Percentiles rank a stretch among this genome's conserved stretches.
Conservation (phyloP, 257 asterid species). For the Mentha longifolia region DNA sequence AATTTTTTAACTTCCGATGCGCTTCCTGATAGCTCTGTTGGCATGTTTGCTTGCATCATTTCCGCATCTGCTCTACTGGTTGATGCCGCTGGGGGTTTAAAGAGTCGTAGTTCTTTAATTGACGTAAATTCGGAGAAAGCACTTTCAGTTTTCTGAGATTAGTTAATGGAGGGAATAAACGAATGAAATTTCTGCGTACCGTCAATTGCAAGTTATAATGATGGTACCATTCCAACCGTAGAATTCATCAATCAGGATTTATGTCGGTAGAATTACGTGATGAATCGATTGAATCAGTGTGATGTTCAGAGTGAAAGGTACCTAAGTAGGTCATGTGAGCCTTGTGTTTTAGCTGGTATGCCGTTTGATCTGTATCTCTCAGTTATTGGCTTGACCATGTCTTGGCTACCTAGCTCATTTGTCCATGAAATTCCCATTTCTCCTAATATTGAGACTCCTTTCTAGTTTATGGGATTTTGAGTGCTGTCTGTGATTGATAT, state of each 20-base stretch:
- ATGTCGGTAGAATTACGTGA: conserved; percentile 10
- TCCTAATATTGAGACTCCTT: conserved; percentile 11
- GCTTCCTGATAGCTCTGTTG: conserved; percentile 12
- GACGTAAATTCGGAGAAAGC: not conserved
- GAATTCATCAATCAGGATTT: not conserved
- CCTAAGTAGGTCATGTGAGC: conserved; percentile 8
- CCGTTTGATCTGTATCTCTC: conserved; percentile 11
- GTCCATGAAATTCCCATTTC: conserved; percentile 3
- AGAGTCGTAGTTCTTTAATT: not conserved
- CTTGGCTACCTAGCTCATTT: not conserved
- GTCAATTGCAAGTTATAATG: not conserved
- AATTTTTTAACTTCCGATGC: conserved; percentile 18
- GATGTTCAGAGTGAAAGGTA: conserved; percentile 20
- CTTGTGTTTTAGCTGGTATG: conserved; percentile 1
- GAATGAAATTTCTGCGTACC: not conserved
- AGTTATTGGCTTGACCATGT: conserved; percentile 2
- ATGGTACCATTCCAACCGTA: not conserved
- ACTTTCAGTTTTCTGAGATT: conserved; percentile 1
- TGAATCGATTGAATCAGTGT: not conserved
- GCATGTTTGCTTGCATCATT: conserved; percentile 22
- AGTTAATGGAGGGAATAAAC: not conserved
- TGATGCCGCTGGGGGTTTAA: conserved; percentile 22
- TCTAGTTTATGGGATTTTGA: not conserved
- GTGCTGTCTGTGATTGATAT: not conserved
- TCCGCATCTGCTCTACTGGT: conserved; percentile 18